A percentile compares a stretch with the other conserved stretches of the same genome.
Conservation (phyloP, 305 asterid genomes). For the Striga hermonthica region DNA sequence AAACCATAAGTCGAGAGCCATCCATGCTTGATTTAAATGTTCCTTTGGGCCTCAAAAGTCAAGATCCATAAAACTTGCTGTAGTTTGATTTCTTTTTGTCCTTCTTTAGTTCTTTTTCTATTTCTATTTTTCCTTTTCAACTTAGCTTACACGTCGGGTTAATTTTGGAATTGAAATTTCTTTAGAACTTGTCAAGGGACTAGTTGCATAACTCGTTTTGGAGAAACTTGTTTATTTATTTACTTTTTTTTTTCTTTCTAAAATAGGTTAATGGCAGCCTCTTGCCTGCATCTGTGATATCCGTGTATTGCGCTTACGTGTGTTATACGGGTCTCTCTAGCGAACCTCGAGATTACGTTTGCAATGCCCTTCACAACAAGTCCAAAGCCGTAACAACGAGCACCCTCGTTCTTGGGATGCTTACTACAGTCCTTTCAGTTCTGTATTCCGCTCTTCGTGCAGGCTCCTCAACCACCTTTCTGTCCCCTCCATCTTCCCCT, state of each 20-base stretch:
- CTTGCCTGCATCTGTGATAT: slow-evolving; percentile 93
- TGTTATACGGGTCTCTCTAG: slow-evolving; percentile 93
- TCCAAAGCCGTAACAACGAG: slow-evolving; percentile 64
- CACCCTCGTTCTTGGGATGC: slow-evolving; percentile 89
- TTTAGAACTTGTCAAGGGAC: too few species aligned
- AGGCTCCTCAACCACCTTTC: slow-evolving; percentile 87
- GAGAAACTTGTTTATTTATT: too few species aligned
- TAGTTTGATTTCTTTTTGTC: too few species aligned
- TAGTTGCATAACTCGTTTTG: too few species aligned
- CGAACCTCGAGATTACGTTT: slow-evolving; percentile 80
- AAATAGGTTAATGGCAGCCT: slow-evolving; percentile 93
- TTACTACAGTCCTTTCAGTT: slow-evolving; percentile 83
- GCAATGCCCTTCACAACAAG: slow-evolving; percentile 87
- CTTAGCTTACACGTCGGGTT: too few species aligned
- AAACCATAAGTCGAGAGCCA: too few species aligned
- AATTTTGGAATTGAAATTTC: too few species aligned
- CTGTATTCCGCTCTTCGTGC: slow-evolving; percentile 96
- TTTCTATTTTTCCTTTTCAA: too few species aligned
- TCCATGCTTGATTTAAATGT: too few species aligned
- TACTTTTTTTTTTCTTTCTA: slow-evolving; percentile 8
- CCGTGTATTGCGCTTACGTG: slow-evolving; percentile 86
- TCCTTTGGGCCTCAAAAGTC: too few species aligned
- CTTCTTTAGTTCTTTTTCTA: too few species aligned
- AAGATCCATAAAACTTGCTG: too few species aligned
- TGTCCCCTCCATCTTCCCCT: slow-evolving; percentile 96